phyloP scores from a whole-genome alignment of 1,284 basidiomycete species.

The Leccinum griseonigrum region DNA sequence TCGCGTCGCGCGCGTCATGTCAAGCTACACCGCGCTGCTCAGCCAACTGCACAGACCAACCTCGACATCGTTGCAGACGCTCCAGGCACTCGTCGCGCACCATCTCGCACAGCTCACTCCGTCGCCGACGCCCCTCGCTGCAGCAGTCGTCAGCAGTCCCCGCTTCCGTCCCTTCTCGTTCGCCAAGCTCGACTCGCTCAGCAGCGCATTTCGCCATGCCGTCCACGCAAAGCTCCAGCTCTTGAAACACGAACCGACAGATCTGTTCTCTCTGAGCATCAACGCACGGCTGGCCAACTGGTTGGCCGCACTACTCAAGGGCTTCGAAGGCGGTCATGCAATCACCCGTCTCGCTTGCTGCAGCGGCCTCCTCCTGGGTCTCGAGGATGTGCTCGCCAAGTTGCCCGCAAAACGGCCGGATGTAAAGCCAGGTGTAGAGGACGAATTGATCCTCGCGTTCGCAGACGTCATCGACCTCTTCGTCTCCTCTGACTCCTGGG shows the following conservation, averaged over 20 bases:
- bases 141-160: conserved; percentile 61
- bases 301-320: conserved; percentile 55
- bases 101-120: conserved; percentile 55
- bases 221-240: conserved; percentile 52
- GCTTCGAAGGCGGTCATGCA: conserved; percentile 61
- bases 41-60: conserved; percentile 49
- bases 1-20: conserved; percentile 15
- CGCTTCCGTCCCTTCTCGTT: conserved; percentile 51
- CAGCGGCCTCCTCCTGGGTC: conserved; percentile 60
- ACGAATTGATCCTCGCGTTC: conserved; percentile 62
- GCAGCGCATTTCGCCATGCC: conserved; percentile 61
- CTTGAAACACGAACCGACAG: conserved; percentile 35
- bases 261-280: conserved; percentile 45
- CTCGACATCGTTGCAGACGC: conserved; percentile 41
- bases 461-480: conserved; percentile 72
- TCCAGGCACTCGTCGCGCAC: conserved; percentile 61
- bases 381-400: conserved; percentile 47
- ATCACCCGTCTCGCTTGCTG: conserved; percentile 57
- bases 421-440: conserved; percentile 48
- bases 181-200: conserved; percentile 50
- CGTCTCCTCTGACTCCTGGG: conserved; percentile 50
- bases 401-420: conserved; percentile 20
- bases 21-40: conserved; percentile 49
- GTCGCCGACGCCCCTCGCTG: conserved; percentile 62
- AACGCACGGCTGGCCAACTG: conserved; percentile 47